Percentiles rank a stretch among this genome's conserved stretches.
Evolutionary conservation across 2,329 filamentous ascomycete genomes (phyloP).

Genomic region (Canariomyces notabilis): DNA sequence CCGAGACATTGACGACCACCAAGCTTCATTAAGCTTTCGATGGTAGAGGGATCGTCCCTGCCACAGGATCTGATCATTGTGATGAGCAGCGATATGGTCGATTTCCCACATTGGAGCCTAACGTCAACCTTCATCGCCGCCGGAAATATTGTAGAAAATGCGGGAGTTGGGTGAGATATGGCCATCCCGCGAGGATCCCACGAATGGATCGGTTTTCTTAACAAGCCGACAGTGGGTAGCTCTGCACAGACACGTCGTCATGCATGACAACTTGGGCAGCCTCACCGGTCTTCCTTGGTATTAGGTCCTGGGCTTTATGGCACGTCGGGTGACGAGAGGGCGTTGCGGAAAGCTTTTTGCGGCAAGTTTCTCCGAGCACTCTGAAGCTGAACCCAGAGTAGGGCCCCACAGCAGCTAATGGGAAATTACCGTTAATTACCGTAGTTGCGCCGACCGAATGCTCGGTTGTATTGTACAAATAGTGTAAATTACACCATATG

Average conservation of each 20-base stretch:
- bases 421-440: no score
- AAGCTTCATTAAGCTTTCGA: no score
- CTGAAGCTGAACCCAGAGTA: no score
- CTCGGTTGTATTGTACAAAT: no score
- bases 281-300: background rate
- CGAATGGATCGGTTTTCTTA: background rate
- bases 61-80: no score
- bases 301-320: background rate
- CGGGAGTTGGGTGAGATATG: background rate
- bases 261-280: background rate
- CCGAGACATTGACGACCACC: conserved; percentile 9
- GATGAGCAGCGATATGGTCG: background rate
- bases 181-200: background rate
- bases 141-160: background rate
- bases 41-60: no score
- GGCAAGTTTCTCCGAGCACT: no score
- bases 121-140: background rate
- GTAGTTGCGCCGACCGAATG: no score
- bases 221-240: background rate
- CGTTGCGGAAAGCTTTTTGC: background rate
- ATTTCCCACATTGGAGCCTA: background rate
- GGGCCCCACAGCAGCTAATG: no score
- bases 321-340: background rate
- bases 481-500: no score
- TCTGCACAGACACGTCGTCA: background rate